These are phyloP conservation scores for Ustilago curta DNA, from an alignment of 1,284 basidiomycete genomes.

Conservation along the genomic window DNA sequence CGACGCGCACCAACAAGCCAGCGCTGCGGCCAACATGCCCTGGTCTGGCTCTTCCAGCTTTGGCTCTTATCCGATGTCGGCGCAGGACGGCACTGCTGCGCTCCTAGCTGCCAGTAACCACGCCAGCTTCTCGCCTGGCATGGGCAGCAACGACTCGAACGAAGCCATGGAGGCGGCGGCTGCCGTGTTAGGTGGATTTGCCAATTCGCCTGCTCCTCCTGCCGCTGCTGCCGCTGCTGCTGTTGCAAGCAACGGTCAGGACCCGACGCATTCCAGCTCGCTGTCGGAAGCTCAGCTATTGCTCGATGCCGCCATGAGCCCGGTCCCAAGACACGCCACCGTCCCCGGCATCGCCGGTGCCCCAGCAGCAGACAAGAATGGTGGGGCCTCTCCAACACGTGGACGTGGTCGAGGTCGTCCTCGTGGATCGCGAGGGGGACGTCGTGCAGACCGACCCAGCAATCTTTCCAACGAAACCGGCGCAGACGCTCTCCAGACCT, in stretches of 20 bases:
- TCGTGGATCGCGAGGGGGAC: constrained; percentile 39
- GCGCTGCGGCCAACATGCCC: constrained; percentile 17
- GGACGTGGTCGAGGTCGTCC: constrained; percentile 43
- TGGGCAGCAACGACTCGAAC: constrained; percentile 52
- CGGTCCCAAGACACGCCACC: constrained; percentile 42
- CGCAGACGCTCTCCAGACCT: constrained; percentile 16
- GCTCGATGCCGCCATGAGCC: constrained; percentile 55
- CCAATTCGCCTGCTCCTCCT: constrained; percentile 24
- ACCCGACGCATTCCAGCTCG: constrained; percentile 29
- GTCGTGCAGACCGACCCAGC: constrained; percentile 20
- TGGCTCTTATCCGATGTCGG: constrained; percentile 36
- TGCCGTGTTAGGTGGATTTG: constrained; percentile 51
- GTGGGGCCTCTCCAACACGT: constrained; percentile 6
- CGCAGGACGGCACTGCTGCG: constrained; percentile 48
- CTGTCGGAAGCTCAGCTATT: constrained; percentile 53
- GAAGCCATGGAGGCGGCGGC: constrained; percentile 54
- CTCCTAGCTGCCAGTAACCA: constrained; percentile 52
- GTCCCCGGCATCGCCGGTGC: constrained; percentile 21
- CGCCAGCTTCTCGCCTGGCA: constrained; percentile 44
- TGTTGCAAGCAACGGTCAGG: constrained; percentile 13
- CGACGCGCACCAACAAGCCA: constrained; percentile 14
- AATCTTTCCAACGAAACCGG: constrained; percentile 27
- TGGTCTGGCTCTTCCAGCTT: constrained; percentile 36
- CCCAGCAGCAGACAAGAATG: constrained; percentile 7
- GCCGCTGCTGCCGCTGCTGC: constrained; percentile 5